Evolutionary conservation across 768 basidiomycete species (phyloP), one percentile per base, ranked within the genome.

Genomic region (Gautieria morchelliformis): DNA sequence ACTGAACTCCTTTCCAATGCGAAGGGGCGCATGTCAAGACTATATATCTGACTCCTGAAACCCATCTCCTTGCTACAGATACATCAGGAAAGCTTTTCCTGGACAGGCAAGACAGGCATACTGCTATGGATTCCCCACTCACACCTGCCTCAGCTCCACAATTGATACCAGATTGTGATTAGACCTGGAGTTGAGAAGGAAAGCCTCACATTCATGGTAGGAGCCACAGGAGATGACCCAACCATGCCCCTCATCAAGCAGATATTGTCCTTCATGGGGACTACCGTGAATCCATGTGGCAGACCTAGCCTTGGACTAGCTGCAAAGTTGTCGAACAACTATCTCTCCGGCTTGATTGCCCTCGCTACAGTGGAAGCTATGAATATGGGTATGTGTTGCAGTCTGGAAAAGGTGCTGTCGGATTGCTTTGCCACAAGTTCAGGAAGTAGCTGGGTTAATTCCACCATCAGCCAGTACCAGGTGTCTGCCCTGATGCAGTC

Each of bases 21-120:
- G 74, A 73, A 58, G 8, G 73, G 68, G 19, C 70, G 70, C 15
- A 83, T 66, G 60, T 76, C 69, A 37, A 74, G 27, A 53, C 58
- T 22, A 53, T 59, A 10, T 59, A 54, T 27, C 47, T 59, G 44
- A 48, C 52, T 20, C 52, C 58, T 7, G 58, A 46, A 14, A 59
- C 53, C 5, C 53, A 53, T n/a, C 52, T 59, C 7, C 53, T 59
- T 30, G 52, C 58, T 20, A 39, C 52, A 47, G 48, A 46, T 20
- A 47, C 56, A 20, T 32, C 56, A 15, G 56, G 56, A 15, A 57
- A 57, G 45, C 35, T 57, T 20, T 57, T 57, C 47, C 30, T 57
- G 27, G 53, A 46, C 20, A 53, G 58, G 51, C 51, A 33, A 30
- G 35, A 20, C 22, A 58, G 27, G 24, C 46, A 30, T 37, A 1